Percentiles rank a stretch among this genome's conserved stretches.
Evolutionary conservation across 2,329 filamentous ascomycete genomes (phyloP).

Genomic region (Fusarium lateritium): DNA sequence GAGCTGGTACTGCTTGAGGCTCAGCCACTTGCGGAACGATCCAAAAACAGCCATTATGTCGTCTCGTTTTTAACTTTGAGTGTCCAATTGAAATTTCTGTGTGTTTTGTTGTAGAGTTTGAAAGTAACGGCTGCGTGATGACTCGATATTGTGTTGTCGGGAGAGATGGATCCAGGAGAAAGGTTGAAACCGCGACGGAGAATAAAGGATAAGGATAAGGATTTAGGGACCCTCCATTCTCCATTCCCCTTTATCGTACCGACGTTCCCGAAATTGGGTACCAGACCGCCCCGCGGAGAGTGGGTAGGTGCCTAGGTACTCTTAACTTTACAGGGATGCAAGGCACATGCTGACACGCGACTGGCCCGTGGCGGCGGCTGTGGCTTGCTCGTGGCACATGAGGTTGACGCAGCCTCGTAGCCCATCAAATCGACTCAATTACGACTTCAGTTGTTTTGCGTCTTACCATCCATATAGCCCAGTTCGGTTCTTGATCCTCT

Average conservation of each 20-base stretch:
- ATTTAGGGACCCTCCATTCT: slow-evolving; percentile 26
- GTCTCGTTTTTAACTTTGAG: not conserved
- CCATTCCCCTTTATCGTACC: slow-evolving; percentile 42
- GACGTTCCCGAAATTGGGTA: slow-evolving; percentile 41
- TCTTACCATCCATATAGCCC: not conserved
- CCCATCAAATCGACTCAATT: slow-evolving; percentile 20
- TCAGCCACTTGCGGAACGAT: slow-evolving; percentile 84
- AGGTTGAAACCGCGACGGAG: slow-evolving; percentile 25
- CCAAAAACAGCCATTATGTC: slow-evolving; percentile 57
- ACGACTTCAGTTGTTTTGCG: slow-evolving; percentile 3
- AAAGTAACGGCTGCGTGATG: not conserved
- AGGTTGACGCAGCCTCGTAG: slow-evolving; percentile 22
- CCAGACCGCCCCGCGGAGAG: slow-evolving; percentile 8
- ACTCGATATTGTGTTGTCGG: not conserved
- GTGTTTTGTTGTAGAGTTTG: slow-evolving; percentile 11
- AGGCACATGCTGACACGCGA: slow-evolving; percentile 8
- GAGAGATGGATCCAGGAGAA: slow-evolving; percentile 33
- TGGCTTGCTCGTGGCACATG: slow-evolving; percentile 38
- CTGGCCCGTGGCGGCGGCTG: slow-evolving; percentile 19
- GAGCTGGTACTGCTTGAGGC: slow-evolving; percentile 97
- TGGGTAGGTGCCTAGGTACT: slow-evolving; percentile 12
- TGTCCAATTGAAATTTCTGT: not conserved
- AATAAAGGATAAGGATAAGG: slow-evolving; percentile 28
- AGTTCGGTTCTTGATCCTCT: not conserved
- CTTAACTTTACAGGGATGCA: slow-evolving; percentile 10